Base-by-base conservation (phyloP, 148 eudicot species). In the Vaccinium myrtillus region DNA sequence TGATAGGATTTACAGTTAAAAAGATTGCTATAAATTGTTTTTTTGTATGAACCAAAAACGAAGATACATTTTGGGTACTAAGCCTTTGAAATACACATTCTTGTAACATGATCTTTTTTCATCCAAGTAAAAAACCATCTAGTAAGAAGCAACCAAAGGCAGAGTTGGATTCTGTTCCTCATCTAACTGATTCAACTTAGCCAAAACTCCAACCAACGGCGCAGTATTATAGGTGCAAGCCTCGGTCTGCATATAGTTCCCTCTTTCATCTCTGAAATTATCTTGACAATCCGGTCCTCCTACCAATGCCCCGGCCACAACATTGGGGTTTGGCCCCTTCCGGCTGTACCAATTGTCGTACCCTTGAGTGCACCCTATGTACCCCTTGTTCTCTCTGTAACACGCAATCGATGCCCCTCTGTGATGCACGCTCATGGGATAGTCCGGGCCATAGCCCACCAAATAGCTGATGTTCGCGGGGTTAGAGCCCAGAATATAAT, bases 291-390 rank as follows among this genome's bases (percentile, higher is more conserved):
- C 92, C 0, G 99, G 99, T 16, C 99, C 99, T 30, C 99, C 99
- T 8, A 96, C 98, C 49, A 96, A 46, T 0, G 98, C 99, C 79
- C 99, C 99, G 8, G 86, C 84, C 0, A 97, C 21, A 14, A 90
- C 88, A 76, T 94, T 95, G 0, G 98, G 99, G 90, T 97, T 97
- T 1, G 92, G 91, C 0, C 85, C 88, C 14, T 39, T 13, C 4
- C 88, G 84, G 0, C 91, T 92, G 75, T 92, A 97, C 98, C 98
- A 97, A 67, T 84, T 86, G 50, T 93, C 98, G 10, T 94, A 95
- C 61, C 99, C 98, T 77, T 97, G 95, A 15, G 97, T 97, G 91
- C 99, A 97, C 36, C 99, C 98, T 2, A 97, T 93, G 75, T 94
- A 94, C 75, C 89, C 95, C 86, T 94, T 92, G 84, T 88, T 90